Base-by-base conservation (phyloP, 2,329 filamentous ascomycete species). In the Botrytis aclada region DNA sequence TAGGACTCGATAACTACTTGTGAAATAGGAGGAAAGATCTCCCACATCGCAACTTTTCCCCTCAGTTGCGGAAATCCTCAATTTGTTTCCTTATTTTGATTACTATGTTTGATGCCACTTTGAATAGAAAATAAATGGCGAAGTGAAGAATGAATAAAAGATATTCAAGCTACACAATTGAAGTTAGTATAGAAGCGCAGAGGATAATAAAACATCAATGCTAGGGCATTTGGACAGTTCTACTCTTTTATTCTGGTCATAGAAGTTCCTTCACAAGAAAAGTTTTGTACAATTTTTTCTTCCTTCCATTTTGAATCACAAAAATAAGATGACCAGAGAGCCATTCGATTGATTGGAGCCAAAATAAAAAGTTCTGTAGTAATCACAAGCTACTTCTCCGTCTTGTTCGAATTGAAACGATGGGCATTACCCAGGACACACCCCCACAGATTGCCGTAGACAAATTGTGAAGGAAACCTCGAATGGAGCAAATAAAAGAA, bases 151-250 rank as follows among this genome's bases (percentile, higher is more conserved):
- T 20, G 25, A 32, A 32, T 22, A 14, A 16, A 10, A 54, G 9
- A 32, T 7, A 29, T 14, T 32, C 45, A 4, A 39, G n/a, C 8
- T 1, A 16, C 25, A 45, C 8, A 25, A 43, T 22, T 22, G 1
- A 8, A 45, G 8, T 5, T 32, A 10, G 10, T 63, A 1, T 2
- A 45, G 3, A 4, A 25, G 3, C 4, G 1, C 29, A 1, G 3
- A 64, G 20, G 25, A 64, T 43, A 29, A 64, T n/a, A 22, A 4
- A 16, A 45, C 14, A 22, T 45, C 39, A 14, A 32, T 29, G 4
- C 5, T 3, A 64, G 41, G 20, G 18, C 20, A 22, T 45, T 45
- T 14, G 9, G 14, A 45, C 9, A 6, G 34, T 12, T 3, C 3
- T 43, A 34, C 8, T 16, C 18, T 20, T 22, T 4, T 10, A 2